These are phyloP conservation scores for Trichoderma afroharzianum DNA, from an alignment of 2,329 filamentous ascomycete genomes.

Conservation along the genomic window DNA sequence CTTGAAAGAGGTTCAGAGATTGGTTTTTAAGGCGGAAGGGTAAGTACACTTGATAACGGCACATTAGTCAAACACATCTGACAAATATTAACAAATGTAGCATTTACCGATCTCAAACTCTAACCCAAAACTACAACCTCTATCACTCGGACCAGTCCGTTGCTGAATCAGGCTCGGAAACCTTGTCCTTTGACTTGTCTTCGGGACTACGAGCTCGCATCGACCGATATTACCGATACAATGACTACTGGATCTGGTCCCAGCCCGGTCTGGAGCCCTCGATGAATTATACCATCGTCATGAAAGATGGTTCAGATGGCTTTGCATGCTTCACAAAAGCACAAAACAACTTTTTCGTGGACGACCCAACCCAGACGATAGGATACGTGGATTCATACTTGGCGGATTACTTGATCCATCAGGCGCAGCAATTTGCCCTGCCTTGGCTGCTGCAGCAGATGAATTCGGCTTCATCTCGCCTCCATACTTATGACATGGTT, in stretches of 20 bases:
- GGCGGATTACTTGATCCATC: neutral
- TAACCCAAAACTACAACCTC: slow-evolving; percentile 1
- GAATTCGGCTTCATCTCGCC: neutral
- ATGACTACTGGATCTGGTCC: neutral
- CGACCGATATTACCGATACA: neutral
- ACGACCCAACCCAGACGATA: neutral
- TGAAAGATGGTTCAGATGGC: neutral
- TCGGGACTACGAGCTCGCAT: neutral
- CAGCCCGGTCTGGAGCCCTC: neutral
- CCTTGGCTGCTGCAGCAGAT: neutral
- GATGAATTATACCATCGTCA: neutral
- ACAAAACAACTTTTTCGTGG: neutral
- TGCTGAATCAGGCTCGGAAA: neutral
- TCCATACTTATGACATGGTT: neutral
- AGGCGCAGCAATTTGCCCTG: neutral
- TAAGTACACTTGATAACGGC: too few relatives aligned
- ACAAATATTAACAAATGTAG: neutral
- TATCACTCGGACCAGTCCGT: slow-evolving; percentile 5
- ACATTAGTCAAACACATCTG: too few relatives aligned
- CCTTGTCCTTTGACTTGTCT: neutral
- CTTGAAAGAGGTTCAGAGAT: neutral
- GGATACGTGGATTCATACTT: neutral
- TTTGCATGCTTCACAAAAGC: neutral
- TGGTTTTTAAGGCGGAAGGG: neutral
- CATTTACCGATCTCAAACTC: neutral